phyloP scores from a whole-genome alignment of 2,329 filamentous ascomycete species.

The Cordyceps militaris region DNA sequence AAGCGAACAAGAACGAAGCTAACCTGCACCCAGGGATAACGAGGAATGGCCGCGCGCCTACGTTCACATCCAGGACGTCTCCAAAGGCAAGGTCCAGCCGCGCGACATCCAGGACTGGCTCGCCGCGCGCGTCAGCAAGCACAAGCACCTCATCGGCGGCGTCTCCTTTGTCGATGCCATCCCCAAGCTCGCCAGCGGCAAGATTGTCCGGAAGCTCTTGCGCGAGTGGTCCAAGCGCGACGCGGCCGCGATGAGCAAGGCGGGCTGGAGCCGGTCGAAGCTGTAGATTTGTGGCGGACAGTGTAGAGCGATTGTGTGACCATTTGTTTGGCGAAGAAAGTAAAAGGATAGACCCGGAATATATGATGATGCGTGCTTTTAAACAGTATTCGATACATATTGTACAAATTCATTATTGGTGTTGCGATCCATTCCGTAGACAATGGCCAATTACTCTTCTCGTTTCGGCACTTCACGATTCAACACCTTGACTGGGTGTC shows the following conservation, averaged over 20 bases:
- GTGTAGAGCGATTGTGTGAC: neutral
- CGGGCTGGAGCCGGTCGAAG: constrained; percentile 20
- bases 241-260: constrained; percentile 25
- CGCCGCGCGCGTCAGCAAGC: constrained; percentile 40
- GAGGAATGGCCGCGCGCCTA: constrained; percentile 49
- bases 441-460: neutral
- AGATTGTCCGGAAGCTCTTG: constrained; percentile 50
- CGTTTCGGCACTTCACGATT: neutral
- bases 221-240: constrained; percentile 51
- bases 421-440: neutral
- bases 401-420: neutral
- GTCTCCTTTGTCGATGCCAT: constrained; percentile 49
- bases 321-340: neutral
- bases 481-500: constrained; percentile 24
- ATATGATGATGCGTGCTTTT: neutral
- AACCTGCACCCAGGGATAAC: constrained; percentile 26
- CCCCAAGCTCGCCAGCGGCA: constrained; percentile 50
- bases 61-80: constrained; percentile 40
- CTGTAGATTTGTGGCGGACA: constrained; percentile 19
- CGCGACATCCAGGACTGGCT: constrained; percentile 46
- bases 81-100: constrained; percentile 37
- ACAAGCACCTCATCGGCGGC: constrained; percentile 45
- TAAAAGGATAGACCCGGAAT: no score
- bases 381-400: neutral
- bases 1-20: neutral